Conservation (phyloP, 331 rosid genomes). For the Saraca asoca region DNA sequence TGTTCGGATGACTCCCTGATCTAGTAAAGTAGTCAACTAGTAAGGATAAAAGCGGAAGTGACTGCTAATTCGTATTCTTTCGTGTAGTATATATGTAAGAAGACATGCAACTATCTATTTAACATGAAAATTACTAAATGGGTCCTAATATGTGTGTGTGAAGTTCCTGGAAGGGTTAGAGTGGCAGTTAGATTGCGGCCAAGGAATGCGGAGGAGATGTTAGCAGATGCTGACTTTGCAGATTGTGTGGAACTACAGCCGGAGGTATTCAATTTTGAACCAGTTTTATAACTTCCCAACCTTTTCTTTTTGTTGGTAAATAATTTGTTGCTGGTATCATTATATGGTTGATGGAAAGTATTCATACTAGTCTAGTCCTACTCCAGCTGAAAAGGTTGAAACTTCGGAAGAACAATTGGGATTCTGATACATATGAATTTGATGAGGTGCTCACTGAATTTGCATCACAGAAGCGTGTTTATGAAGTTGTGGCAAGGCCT, state of each 20-base stretch:
- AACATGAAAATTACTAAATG: slow-evolving; percentile 14
- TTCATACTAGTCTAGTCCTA: slow-evolving; percentile 24
- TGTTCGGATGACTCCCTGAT: no score
- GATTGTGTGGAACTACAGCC: slow-evolving; percentile 96
- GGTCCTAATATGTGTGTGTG: slow-evolving; percentile 35
- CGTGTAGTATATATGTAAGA: no score
- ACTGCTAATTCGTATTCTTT: no score
- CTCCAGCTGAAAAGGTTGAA: slow-evolving; percentile 94
- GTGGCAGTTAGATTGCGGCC: slow-evolving; percentile 95
- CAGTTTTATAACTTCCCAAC: slow-evolving; percentile 2
- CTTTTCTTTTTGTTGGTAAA: slow-evolving; percentile 17
- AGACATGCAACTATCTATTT: neutral
- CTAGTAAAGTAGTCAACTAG: no score
- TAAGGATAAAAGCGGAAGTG: no score
- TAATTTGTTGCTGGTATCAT: neutral
- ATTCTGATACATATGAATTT: slow-evolving; percentile 89
- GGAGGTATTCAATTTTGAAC: slow-evolving; percentile 57
- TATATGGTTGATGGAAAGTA: slow-evolving; percentile 6
- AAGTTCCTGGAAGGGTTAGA: slow-evolving; percentile 98
- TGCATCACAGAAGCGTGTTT: slow-evolving; percentile 96
- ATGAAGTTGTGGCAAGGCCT: slow-evolving; percentile 97
- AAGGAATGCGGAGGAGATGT: slow-evolving; percentile 68
- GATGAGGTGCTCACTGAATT: slow-evolving; percentile 98
- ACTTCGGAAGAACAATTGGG: slow-evolving; percentile 97
- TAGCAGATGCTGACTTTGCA: slow-evolving; percentile 91